Conservation (phyloP, 2,329 filamentous ascomycete species). For the Keithomyces neogunnii region DNA sequence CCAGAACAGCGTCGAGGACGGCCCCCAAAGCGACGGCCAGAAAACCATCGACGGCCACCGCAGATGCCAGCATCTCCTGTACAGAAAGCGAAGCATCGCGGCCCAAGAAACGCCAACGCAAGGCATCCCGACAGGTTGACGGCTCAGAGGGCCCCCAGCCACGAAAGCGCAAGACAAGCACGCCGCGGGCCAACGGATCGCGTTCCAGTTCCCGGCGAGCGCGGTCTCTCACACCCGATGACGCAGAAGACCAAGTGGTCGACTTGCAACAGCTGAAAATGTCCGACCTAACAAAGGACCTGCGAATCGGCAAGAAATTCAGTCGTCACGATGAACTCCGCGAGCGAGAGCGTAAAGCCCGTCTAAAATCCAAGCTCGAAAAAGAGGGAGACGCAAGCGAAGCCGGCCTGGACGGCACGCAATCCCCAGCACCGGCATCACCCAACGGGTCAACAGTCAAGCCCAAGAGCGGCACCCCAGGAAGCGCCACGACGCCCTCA, state of each 20-base stretch:
- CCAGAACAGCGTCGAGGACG: not conserved
- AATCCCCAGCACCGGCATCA: constrained; percentile 8
- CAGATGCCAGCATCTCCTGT: constrained; percentile 9
- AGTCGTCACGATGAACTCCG: constrained; percentile 65
- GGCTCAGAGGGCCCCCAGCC: constrained; percentile 12
- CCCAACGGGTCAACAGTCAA: not conserved
- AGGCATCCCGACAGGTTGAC: constrained; percentile 16
- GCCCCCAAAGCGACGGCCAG: constrained; percentile 10
- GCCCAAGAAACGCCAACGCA: constrained; percentile 25
- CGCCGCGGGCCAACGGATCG: constrained; percentile 12
- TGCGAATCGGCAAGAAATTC: constrained; percentile 66
- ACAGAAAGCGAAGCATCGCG: constrained; percentile 3
- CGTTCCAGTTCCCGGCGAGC: constrained; percentile 23
- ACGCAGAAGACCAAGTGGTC: constrained; percentile 53
- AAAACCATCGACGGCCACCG: constrained; percentile 9
- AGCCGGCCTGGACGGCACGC: constrained; percentile 10
- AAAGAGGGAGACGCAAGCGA: constrained; percentile 18
- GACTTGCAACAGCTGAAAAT: constrained; percentile 62
- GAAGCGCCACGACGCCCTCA: not conserved
- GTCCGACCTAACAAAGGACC: constrained; percentile 61
- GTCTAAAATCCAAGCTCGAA: constrained; percentile 21
- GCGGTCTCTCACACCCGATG: constrained; percentile 51
- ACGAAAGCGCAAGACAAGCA: constrained; percentile 19
- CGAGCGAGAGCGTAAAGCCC: constrained; percentile 49
- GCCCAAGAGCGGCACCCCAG: constrained; percentile 9